These are phyloP conservation scores for Delonix regia DNA, from an alignment of 306 rosid genomes.

Conservation along the genomic window DNA sequence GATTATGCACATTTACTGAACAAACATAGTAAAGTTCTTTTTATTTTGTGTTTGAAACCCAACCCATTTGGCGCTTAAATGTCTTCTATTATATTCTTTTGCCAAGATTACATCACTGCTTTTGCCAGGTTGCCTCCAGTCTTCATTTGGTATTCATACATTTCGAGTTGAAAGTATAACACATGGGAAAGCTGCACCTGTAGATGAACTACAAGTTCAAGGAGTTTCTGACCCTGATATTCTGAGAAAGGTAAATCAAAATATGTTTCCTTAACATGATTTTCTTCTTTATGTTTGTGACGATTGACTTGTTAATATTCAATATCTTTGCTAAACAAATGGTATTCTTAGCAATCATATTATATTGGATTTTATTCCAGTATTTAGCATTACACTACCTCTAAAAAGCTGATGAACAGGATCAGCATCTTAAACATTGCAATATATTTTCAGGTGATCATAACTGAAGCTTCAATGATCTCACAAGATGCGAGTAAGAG, in stretches of 20 bases:
- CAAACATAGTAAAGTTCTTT: background rate
- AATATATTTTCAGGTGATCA: slow-evolving; percentile 59
- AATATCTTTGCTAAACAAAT: background rate
- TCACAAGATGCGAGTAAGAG: slow-evolving; percentile 50
- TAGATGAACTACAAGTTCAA: slow-evolving; percentile 87
- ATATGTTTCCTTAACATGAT: slow-evolving; percentile 10
- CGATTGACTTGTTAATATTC: slow-evolving; percentile 4
- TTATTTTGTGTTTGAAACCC: slow-evolving; percentile 11
- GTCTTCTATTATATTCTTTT: background rate
- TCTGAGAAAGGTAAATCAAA: slow-evolving; percentile 71
- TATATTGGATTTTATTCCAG: background rate
- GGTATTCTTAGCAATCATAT: slow-evolving; percentile 6
- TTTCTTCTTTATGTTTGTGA: slow-evolving; percentile 17
- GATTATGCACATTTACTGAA: background rate
- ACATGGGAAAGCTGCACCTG: slow-evolving; percentile 79
- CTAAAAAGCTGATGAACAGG: background rate
- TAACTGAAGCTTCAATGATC: slow-evolving; percentile 71
- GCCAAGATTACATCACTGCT: slow-evolving; percentile 15
- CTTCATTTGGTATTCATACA: slow-evolving; percentile 75
- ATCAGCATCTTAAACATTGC: slow-evolving; percentile 30
- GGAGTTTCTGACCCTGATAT: slow-evolving; percentile 73
- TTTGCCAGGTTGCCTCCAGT: slow-evolving; percentile 80
- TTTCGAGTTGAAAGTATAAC: slow-evolving; percentile 82
- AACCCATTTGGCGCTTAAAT: background rate
- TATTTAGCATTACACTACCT: slow-evolving; percentile 5